Base-by-base conservation (phyloP, 2,329 filamentous ascomycete genomes). In the Didymella pomorum region DNA sequence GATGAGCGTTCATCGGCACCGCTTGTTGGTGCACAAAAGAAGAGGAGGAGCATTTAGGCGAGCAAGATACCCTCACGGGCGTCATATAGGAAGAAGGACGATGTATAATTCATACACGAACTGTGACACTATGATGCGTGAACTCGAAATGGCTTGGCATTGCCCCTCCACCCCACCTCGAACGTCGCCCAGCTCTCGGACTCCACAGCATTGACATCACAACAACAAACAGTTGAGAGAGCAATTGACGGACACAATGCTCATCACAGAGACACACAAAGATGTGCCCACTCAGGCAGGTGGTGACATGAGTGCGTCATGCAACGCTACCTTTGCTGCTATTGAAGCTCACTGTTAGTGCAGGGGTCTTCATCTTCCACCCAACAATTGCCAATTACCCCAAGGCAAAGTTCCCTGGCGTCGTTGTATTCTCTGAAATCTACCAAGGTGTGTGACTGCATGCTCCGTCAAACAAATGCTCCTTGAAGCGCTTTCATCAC, bases 401-500 rank as follows among this genome's bases (percentile, higher is more conserved):
- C 26, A 88, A 95, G 66, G 93, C 93, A 78, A 93, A 87, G 71
- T 97, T 96, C 71, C 93, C 93, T 0, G 93, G 91, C 20, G 91
- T 97, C 5, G 89, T 91, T 14, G 83, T 97, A 56, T 97, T 96
- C 75, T 93, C 89, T 68, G 93, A 97, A 79, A 97, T 97, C 71
- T 97, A 97, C 74, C 93, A 97, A 87, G 93, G 92, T 93, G 77
- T 7, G 59, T 57, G 21, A 41, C 18, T 2, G 18, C 29, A 29
- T n/a, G n/a, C n/a, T 21, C 33, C 26, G 16, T 10, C 21, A n/a
- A 20, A 8, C 14, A 20, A 3, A 21, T 5, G 4, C 10, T 35
- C 26, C 16, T 8, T 4, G 10, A 4, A 39, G 18, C 16, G 16
- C 8, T 16, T 20, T 10, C 18, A 1, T 20, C n/a, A 39, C 35